These are phyloP conservation scores for Fragilaria crotonensis DNA, from an alignment of 108 stramenopile species.

Conservation along the genomic window DNA sequence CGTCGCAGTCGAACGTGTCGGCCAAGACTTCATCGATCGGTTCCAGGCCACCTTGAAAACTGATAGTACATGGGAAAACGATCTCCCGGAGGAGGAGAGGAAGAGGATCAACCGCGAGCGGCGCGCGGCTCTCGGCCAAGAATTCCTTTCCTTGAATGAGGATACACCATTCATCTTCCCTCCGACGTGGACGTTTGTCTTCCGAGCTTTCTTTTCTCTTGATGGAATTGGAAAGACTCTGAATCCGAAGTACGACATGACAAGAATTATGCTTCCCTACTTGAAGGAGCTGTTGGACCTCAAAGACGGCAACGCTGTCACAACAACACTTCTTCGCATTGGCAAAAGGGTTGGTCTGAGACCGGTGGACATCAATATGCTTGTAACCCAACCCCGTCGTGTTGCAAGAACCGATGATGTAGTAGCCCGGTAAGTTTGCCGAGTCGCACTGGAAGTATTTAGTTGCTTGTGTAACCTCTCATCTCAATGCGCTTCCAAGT, in stretches of 20 bases:
- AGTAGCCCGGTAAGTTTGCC: slow-evolving; percentile 33
- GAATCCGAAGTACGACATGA: slow-evolving; percentile 90
- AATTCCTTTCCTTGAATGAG: slow-evolving; percentile 83
- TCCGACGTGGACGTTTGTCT: slow-evolving; percentile 97
- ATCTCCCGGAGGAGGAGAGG: slow-evolving; percentile 66
- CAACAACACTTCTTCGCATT: slow-evolving; percentile 70
- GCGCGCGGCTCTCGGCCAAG: slow-evolving; percentile 75
- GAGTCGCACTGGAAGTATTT: too few species aligned
- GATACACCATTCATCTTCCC: slow-evolving; percentile 94
- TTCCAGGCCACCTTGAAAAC: slow-evolving; percentile 78
- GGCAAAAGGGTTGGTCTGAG: slow-evolving; percentile 81
- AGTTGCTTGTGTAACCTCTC: too few species aligned
- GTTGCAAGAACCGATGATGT: slow-evolving; percentile 78
- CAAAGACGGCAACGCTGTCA: slow-evolving; percentile 85
- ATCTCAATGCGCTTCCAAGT: too few species aligned
- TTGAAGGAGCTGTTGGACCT: slow-evolving; percentile 92
- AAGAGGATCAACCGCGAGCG: slow-evolving; percentile 60
- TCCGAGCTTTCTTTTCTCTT: slow-evolving; percentile 94
- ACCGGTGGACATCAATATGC: slow-evolving; percentile 76
- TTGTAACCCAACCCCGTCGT: slow-evolving; percentile 80
- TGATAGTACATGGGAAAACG: slow-evolving; percentile 70
- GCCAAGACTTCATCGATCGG: slow-evolving; percentile 91
- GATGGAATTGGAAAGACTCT: slow-evolving; percentile 97
- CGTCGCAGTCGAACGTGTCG: slow-evolving; percentile 92
- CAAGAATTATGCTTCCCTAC: slow-evolving; percentile 86